phyloP scores from a whole-genome alignment of 352 stramenopile genomes.

The Globisporangium yorkense region DNA sequence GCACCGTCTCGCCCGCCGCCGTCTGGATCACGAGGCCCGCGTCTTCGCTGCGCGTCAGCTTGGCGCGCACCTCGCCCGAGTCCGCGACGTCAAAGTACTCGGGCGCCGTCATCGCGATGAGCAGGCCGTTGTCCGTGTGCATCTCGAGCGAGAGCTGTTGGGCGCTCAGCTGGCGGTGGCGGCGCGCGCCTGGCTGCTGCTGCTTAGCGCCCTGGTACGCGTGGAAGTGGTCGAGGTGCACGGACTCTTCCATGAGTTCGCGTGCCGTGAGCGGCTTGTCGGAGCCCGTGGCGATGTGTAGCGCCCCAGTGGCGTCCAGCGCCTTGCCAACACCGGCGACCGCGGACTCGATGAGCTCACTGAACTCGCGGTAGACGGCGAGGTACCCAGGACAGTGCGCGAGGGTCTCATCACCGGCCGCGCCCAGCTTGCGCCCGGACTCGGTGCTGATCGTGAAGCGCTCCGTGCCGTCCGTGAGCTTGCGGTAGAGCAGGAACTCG shows the following conservation, averaged over 20 bases:
- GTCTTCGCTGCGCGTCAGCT: conserved; percentile 47
- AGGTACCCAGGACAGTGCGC: conserved; percentile 50
- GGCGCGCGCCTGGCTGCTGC: conserved; percentile 2
- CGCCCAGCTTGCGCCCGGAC: conserved; percentile 33
- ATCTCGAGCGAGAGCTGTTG: conserved; percentile 56
- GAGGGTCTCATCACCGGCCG: conserved; percentile 33
- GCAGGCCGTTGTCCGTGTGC: conserved; percentile 70
- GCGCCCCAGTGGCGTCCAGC: conserved; percentile 46
- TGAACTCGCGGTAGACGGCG: conserved; percentile 50
- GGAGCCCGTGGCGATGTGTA: conserved; percentile 35
- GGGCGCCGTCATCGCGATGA: conserved; percentile 69
- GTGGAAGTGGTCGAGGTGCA: conserved; percentile 81
- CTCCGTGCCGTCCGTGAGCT: conserved; percentile 62
- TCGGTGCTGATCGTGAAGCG: conserved; percentile 72
- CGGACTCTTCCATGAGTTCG: conserved; percentile 54
- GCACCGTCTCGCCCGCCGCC: conserved; percentile 42
- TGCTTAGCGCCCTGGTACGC: conserved; percentile 39
- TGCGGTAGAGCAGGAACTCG: conserved; percentile 63
- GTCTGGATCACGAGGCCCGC: conserved; percentile 65
- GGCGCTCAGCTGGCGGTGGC: conserved; percentile 16
- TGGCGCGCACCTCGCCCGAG: conserved; percentile 32
- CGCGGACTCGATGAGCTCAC: conserved; percentile 40
- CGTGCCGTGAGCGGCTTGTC: conserved; percentile 39
- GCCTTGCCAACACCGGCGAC: conserved; percentile 49
- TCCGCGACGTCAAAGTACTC: conserved; percentile 58